Base-by-base conservation (phyloP, 805 yeast species). In the Candida khao-thaluensis region DNA sequence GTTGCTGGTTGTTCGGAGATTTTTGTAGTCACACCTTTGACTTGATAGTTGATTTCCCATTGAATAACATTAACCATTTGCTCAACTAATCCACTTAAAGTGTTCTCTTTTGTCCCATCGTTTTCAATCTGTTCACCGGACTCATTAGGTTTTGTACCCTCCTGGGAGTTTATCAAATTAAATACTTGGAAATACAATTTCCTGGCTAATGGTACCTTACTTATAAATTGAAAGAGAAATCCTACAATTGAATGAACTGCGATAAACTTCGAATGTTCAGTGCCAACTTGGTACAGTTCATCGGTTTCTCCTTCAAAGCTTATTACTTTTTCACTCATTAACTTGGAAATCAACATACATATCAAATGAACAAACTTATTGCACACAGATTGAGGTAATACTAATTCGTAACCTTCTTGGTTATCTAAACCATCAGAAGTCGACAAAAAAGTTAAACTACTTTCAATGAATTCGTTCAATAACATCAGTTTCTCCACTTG, bases 391-490 rank as follows among this genome's bases (percentile, higher is more conserved):
- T 57, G 63, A 1, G 67, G 53, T 21, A 64, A 43, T 1, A 51
- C 54, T 5, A 60, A 55, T 44, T 55, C 53, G 37, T 52, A 49
- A 1, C 61, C 66, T 32, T 50, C 57, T 7, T 56, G 59, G 6
- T 52, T 51, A 22, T 56, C 64, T 6, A 61, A 50, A 6, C 66
- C 66, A 11, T 59, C 60, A 5, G 58, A 46, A 1, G 66, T 62
- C 3, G 60, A 50, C 11, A 66, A 49, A 37, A 63, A 64, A n/a
- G 48, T 47, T 17, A 53, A 48, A 25, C 65, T 73, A 44, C 76
- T 77, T n/a, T 78, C 68, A 42, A 85, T 68, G 47, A 83, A 80
- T 54, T 81, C 88, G 59, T 82, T 89, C 25, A 85, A 56, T 10
- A 85, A 52, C 87, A 82, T 81, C 47, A 76, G 74, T 44, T 63